These are phyloP conservation scores for Mucuna pruriens DNA, from an alignment of 306 rosid species.

Conservation along the genomic window DNA sequence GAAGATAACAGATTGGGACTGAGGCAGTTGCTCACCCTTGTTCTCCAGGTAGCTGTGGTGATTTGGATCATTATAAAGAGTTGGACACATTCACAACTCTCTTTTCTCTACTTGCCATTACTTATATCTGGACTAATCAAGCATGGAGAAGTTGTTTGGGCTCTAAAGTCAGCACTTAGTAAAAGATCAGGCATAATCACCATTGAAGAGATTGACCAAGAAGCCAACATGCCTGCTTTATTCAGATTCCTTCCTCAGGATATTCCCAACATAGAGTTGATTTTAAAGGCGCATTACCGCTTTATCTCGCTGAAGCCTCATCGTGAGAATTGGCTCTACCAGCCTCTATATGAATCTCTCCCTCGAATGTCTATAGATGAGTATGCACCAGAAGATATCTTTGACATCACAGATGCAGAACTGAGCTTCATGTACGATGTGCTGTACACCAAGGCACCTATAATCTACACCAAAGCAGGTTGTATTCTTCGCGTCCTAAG, in stretches of 20 bases:
- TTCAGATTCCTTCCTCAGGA: conserved; percentile 48
- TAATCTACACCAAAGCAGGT: conserved; percentile 60
- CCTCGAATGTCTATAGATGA: conserved; percentile 43
- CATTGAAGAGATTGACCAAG: conserved; percentile 47
- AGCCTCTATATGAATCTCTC: conserved; percentile 59
- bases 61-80: conserved; percentile 59
- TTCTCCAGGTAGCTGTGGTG: conserved; percentile 60
- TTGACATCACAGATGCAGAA: conserved; percentile 61
- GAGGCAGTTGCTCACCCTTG: conserved; percentile 56
- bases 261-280: conserved; percentile 53
- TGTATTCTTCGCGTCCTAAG: conserved; percentile 54
- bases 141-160: conserved; percentile 74
- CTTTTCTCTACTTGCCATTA: conserved; percentile 64
- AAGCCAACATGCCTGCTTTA: conserved; percentile 50
- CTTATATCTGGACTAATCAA: conserved; percentile 60
- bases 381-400: conserved; percentile 47
- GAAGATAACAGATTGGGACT: conserved; percentile 65
- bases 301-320: conserved; percentile 64
- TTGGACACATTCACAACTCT: conserved; percentile 58
- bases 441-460: conserved; percentile 65
- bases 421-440: conserved; percentile 77
- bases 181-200: conserved; percentile 52
- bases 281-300: conserved; percentile 66
- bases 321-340: conserved; percentile 59
- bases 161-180: conserved; percentile 60